Percentiles rank a stretch among this genome's conserved stretches.
phyloP scores from a whole-genome alignment of 139 green algal genomes.

The Trebouxia sp. region DNA sequence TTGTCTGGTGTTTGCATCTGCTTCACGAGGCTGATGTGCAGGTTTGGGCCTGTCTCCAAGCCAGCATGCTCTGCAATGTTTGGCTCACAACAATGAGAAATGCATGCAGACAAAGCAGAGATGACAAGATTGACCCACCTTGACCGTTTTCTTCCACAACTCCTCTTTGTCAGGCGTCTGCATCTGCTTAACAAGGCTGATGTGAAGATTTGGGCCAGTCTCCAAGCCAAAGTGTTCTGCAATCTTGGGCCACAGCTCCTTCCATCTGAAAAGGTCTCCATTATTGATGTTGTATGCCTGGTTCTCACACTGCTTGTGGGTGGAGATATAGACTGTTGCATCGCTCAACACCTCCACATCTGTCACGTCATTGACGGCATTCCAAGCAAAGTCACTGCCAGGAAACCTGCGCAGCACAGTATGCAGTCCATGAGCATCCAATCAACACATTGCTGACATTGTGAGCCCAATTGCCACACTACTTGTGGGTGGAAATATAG shows the following conservation, averaged over 20 bases:
- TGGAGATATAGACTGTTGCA: constrained; percentile 1
- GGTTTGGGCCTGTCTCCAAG: constrained; percentile 1
- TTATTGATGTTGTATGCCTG: constrained; percentile 32
- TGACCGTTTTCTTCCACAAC: not conserved
- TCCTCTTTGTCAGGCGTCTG: not conserved
- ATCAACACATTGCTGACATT: constrained; percentile 32
- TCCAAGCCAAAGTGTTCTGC: constrained; percentile 16
- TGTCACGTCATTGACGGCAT: constrained; percentile 16
- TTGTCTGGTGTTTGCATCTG: constrained; percentile 1
- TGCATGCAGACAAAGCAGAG: no score
- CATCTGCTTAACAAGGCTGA: not conserved
- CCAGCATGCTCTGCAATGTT: not conserved
- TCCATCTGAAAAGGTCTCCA: constrained; percentile 21
- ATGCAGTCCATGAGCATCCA: not conserved
- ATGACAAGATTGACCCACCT: no score
- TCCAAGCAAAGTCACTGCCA: constrained; percentile 13
- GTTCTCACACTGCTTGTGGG: constrained; percentile 5
- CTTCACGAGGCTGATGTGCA: not conserved
- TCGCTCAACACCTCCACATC: constrained; percentile 20
- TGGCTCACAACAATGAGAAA: no score
- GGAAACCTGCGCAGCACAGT: constrained; percentile 7
- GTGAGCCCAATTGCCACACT: constrained; percentile 13
- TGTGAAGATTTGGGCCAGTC: not conserved
- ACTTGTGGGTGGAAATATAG: not conserved
- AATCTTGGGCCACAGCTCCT: constrained; percentile 28